Base-by-base conservation (phyloP, 2,329 filamentous ascomycete genomes). In the Hypoxylon sp. region DNA sequence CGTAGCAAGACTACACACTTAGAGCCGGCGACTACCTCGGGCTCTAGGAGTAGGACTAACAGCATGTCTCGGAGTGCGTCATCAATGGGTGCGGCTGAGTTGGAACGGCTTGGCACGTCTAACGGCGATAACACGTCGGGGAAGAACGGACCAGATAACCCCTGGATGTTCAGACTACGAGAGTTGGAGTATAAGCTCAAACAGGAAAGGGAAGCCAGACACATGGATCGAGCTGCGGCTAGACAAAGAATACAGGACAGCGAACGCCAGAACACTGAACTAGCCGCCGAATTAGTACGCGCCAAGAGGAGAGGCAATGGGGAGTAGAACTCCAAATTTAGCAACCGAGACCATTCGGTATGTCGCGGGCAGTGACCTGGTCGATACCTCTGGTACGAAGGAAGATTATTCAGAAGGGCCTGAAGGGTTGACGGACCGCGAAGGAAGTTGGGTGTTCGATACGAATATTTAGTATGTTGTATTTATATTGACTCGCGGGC, bases 121-220 rank as follows among this genome's bases (percentile, higher is more conserved):
- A 72, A 75, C 26, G 66, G 70, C 39, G 71, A 72, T 10, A 55
- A 60, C 14, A 55, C 69, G 70, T 48, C 71, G 42, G 75, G 74
- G 63, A 63, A 66, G 55, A 75, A 72, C 5, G 68, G 73, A 39
- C 81, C 82, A 42, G 91, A 95, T 73, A 91, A 92, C 71, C 89
- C 92, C 73, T 97, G 94, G 93, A 90, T 97, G 71, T 88, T 97
- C 70, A 85, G 96, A 5, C 84, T 98, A 35, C 90, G 93, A 63
- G 94, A 98, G 77, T 84, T 98, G 73, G 96, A 99, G 83, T 87
- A 91, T 72, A 89, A 97, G 74, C 84, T 99, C 17, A 97, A 97
- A 79, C 90, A 92, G 50, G 96, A 99, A 82, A 85, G 96, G 13
- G 96, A 98, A 80, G 94, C 91, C 0, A 84, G 96, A 48, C 84